Evolutionary conservation across 169 alveolate genomes (phyloP).

Genomic region (Plasmodium chabaudi): DNA sequence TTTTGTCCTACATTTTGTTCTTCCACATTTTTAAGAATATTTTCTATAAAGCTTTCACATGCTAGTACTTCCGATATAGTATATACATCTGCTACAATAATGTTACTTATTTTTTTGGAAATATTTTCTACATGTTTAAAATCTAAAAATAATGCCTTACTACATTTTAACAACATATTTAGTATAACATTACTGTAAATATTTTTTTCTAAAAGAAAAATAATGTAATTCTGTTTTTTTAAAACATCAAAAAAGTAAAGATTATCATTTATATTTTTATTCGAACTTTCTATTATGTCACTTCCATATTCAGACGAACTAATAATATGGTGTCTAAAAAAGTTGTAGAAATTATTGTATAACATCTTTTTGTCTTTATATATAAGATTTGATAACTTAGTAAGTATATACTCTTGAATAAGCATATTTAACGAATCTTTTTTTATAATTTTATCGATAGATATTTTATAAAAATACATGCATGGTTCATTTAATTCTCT

Average conservation of each 20-base stretch:
- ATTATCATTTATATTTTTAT: conserved; percentile 3
- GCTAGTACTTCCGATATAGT: neutral
- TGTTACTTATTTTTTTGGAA: conserved; percentile 10
- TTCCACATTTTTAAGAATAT: neutral
- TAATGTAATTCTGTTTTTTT: neutral
- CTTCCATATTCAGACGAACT: neutral
- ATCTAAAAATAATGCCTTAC: conserved; percentile 19
- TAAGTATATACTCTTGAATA: conserved; percentile 9
- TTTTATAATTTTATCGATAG: conserved; percentile 23
- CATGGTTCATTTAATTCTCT: conserved; percentile 26
- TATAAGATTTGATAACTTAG: neutral
- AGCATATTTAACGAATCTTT: conserved; percentile 4
- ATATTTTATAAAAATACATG: conserved; percentile 21
- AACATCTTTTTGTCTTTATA: conserved; percentile 2
- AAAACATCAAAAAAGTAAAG: conserved; percentile 8
- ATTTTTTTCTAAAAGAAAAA: conserved; percentile 23
- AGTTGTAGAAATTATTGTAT: conserved; percentile 17
- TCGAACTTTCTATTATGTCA: neutral
- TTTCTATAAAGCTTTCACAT: neutral
- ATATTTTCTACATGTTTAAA: neutral
- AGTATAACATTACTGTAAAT: conserved; percentile 18
- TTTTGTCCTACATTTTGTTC: neutral
- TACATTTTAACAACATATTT: conserved; percentile 11
- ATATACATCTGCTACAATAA: conserved; percentile 20
- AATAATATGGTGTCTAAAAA: conserved; percentile 1